A percentile compares a stretch with the other conserved stretches of the same genome.
Evolutionary conservation across 2,329 filamentous ascomycete genomes (phyloP).

Genomic region (Xylariaceae sp.): DNA sequence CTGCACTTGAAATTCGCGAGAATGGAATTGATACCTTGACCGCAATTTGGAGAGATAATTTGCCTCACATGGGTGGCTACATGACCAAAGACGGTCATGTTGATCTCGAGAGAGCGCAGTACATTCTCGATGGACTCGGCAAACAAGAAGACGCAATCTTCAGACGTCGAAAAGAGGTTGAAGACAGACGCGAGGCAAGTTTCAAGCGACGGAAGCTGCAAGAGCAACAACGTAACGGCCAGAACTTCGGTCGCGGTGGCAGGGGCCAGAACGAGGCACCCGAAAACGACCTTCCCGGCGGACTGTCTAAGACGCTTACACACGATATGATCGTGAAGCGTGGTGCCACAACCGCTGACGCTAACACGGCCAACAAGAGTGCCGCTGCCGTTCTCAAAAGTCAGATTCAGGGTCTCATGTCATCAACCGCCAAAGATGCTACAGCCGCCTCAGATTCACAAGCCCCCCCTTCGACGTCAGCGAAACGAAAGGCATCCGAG

Average conservation of each 20-base stretch:
- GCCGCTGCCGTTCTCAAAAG: conserved; percentile 85
- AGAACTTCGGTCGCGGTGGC: conserved; percentile 30
- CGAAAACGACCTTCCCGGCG: conserved; percentile 44
- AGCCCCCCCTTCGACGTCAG: conserved; percentile 47
- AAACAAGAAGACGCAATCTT: conserved; percentile 95
- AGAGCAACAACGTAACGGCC: conserved; percentile 43
- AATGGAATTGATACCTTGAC: conserved; percentile 95
- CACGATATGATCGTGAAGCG: conserved; percentile 83
- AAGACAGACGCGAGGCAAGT: conserved; percentile 76
- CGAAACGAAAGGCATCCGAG: conserved; percentile 73
- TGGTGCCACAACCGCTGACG: conserved; percentile 55
- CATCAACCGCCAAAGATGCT: conserved; percentile 18
- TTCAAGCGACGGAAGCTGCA: conserved; percentile 73
- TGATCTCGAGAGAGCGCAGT: conserved; percentile 77
- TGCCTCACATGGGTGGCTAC: conserved; percentile 89
- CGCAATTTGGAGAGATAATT: conserved; percentile 92
- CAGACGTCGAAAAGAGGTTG: conserved; percentile 75
- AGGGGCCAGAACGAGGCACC: conserved; percentile 19
- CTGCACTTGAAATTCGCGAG: conserved; percentile 94
- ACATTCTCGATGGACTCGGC: conserved; percentile 81
- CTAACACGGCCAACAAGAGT: conserved; percentile 85
- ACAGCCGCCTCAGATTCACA: conserved; percentile 29
- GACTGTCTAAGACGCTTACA: conserved; percentile 57
- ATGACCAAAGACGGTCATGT: conserved; percentile 93
- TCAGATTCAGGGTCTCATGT: conserved; percentile 52